Percentiles rank a stretch among this genome's conserved stretches.
Conservation (phyloP, 2,329 filamentous ascomycete species). For the Diaporthe batatas region DNA sequence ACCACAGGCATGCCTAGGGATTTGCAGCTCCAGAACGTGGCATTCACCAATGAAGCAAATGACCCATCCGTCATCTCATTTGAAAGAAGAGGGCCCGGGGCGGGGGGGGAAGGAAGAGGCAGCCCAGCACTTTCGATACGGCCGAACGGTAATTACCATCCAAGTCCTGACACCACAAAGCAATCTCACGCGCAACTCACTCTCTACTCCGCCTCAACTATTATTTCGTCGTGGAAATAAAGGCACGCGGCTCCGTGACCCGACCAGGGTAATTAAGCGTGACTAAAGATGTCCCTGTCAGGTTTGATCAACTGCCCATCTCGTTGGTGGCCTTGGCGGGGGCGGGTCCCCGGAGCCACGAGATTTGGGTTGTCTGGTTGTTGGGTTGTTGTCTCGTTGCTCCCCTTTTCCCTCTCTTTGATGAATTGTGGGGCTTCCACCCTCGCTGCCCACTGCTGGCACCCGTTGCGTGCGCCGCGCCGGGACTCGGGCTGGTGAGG, state of each 20-base stretch:
- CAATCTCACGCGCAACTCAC: conserved; percentile 13
- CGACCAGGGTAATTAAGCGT: background rate
- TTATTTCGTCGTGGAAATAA: conserved; percentile 5
- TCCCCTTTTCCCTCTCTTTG: conserved; percentile 32
- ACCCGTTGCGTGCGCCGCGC: conserved; percentile 18
- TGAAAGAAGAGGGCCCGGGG: background rate
- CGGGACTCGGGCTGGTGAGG: conserved; percentile 11
- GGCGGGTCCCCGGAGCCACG: conserved; percentile 19
- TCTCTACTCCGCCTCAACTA: background rate
- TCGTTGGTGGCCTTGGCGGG: conserved; percentile 29
- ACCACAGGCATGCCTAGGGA: background rate
- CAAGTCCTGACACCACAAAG: conserved; percentile 12
- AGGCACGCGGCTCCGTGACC: conserved; percentile 4
- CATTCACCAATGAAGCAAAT: background rate
- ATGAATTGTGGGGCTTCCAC: conserved; percentile 28
- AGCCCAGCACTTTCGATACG: conserved; percentile 7
- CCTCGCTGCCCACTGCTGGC: background rate
- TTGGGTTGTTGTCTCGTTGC: background rate
- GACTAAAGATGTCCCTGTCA: background rate
- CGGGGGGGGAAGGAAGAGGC: conserved; percentile 6
- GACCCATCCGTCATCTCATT: background rate
- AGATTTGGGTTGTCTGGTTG: conserved; percentile 20
- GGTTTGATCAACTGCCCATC: conserved; percentile 10
- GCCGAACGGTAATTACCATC: conserved; percentile 8
- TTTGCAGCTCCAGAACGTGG: background rate